A percentile compares a stretch with the other conserved stretches of the same genome.
Conservation (phyloP, 345 rosid species). For the Hibiscus syriacus region DNA sequence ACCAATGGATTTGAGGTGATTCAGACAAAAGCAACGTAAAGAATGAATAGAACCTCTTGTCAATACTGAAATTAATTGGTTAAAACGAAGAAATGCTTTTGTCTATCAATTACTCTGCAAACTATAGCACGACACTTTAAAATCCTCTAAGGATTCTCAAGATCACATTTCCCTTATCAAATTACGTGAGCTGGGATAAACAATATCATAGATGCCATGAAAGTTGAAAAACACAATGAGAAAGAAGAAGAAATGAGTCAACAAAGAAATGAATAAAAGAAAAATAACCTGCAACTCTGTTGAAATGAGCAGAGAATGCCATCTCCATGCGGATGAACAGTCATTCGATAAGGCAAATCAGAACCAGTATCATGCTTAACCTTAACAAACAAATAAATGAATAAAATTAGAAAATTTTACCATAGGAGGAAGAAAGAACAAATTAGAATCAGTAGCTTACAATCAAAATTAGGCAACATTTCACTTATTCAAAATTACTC, state of each 20-base stretch:
- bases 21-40: not conserved
- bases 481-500: not conserved
- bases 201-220: not conserved
- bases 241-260: not conserved
- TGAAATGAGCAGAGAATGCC: slow-evolving; percentile 72
- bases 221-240: not conserved
- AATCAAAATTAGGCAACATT: not conserved
- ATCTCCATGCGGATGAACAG: slow-evolving; percentile 67
- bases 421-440: no score
- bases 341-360: slow-evolving; percentile 79
- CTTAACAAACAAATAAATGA: slow-evolving; percentile 13
- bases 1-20: not conserved
- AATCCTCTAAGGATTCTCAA: not conserved
- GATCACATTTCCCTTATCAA: not conserved
- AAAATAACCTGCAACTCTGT: slow-evolving; percentile 56
- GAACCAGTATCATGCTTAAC: slow-evolving; percentile 45
- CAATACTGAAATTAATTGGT: not conserved
- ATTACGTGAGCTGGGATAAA: not conserved
- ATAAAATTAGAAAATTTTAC: not conserved
- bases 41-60: not conserved
- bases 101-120: not conserved
- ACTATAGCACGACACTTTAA: not conserved
- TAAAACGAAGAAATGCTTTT: slow-evolving; percentile 8
- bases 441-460: not conserved
- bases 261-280: not conserved